Evolutionary conservation across 164 flowering plant species (phyloP), one percentile per base, ranked within the genome.

Genomic region (Kingdonia uniflora): DNA sequence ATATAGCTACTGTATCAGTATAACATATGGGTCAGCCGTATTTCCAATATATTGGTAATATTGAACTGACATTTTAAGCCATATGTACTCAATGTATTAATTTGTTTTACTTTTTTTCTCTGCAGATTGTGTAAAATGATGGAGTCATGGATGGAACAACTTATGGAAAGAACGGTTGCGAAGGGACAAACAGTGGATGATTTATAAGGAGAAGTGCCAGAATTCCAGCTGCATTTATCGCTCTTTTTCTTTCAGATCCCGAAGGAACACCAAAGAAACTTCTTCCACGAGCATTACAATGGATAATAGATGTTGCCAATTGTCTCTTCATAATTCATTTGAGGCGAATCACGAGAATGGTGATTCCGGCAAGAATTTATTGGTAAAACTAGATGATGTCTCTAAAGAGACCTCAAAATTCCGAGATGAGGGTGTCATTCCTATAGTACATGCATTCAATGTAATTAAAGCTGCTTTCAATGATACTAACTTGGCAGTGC

Each of bases 391-490:
- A 43, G 63, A 52, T 56, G 25, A 63, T 59, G 57, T 25, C 37
- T 57, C 19, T 25, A 67, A 62, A 41, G 72, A 55, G n/a, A 41
- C 68, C 23, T 82, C 95, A 59, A 92, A 92, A 71, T 52, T 74
- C 38, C 76, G 97, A 38, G 95, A 86, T 67, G 96, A 86, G 54
- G 99, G 99, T 66, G 97, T 94, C 19, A 67, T 94, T 65, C 96
- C 97, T 37, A 89, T 90, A 11, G 99, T 89, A 23, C 99, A 94
- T 72, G 95, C 99, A 38, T 89, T 94, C 66, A 94, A 89, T 72
- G 91, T 80, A 53, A 95, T 94, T 26, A 77, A 71, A 73, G 86
- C 88, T 63, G 81, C 97, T 63, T 94, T 94, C 55, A 89, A 94
- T 66, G 97, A 94, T 58, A 69, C 99, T 55, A 88, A 86, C 72